Percentiles rank a stretch among this genome's conserved stretches.
phyloP scores from a whole-genome alignment of 1,284 basidiomycete genomes.

The Malassezia pachydermatis region DNA sequence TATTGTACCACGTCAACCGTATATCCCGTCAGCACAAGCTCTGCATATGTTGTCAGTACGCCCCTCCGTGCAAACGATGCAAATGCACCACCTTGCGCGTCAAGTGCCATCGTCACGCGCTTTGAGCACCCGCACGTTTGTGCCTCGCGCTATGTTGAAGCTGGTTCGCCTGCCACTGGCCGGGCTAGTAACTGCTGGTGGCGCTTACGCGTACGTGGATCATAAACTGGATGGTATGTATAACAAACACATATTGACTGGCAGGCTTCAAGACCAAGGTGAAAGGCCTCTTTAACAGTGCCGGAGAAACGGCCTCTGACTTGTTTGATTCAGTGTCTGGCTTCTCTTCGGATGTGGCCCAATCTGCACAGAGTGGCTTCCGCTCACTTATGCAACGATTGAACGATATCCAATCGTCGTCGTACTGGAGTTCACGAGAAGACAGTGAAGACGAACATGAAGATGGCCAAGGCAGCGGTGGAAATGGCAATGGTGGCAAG shows the following conservation, averaged over 20 bases:
- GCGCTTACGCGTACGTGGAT: constrained; percentile 41
- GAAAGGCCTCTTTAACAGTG: not conserved
- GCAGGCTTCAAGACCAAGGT: not conserved
- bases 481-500: constrained; percentile 5
- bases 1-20: not conserved
- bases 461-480: not conserved
- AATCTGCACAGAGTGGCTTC: constrained; percentile 4
- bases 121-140: constrained; percentile 35
- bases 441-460: not conserved
- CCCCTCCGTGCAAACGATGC: constrained; percentile 1
- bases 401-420: constrained; percentile 1
- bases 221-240: constrained; percentile 39
- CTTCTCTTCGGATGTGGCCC: constrained; percentile 23
- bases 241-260: no score
- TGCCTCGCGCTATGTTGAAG: constrained; percentile 36
- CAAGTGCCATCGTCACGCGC: no score
- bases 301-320: constrained; percentile 14
- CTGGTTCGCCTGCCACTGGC: constrained; percentile 36
- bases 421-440: constrained; percentile 1
- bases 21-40: not conserved
- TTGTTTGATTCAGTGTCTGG: constrained; percentile 24
- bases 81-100: no score
- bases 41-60: not conserved
- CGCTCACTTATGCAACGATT: constrained; percentile 1
- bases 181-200: constrained; percentile 34